Base-by-base conservation (phyloP, 2,329 filamentous ascomycete species). In the Fusarium ramigenum region DNA sequence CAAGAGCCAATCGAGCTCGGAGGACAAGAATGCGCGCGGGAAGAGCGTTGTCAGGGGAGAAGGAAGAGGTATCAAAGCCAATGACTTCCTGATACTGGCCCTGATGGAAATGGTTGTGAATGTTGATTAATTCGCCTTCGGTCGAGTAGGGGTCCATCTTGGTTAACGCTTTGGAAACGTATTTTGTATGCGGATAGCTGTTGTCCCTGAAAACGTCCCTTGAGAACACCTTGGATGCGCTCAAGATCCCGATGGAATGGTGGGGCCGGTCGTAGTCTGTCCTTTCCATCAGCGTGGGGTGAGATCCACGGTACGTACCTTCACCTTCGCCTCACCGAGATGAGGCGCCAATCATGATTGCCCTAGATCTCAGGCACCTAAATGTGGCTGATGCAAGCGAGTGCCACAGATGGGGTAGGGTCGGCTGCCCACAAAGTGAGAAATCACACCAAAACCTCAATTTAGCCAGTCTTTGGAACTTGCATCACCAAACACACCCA, bases 61-160 rank as follows among this genome's bases (percentile, higher is more conserved):
- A 92, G 67, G 91, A 87, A 10, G 92, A 91, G 47, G 91, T 92
- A 83, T 97, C 93, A 84, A 95, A 97, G 85, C 96, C 92, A 83
- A 97, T 83, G 73, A 97, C 95, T 80, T 92, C 88, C 80, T 93
- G 89, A 87, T 94, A 97, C 86, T 97, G 95, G 80, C 93, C 95
- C 82, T 92, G 90, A 82, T 92, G 88, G 84, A 92, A 93, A 83
- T 90, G 83, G 83, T 89, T 92, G 85, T 92, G 90, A 74, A 93
- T 88, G 84, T 91, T 92, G 81, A 93, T 88, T 77, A 93, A 84
- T 85, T 93, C 91, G 84, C 90, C 90, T 83, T 93, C 91, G 73
- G 90, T 87, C 53, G 90, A 92, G 82, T 91, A 93, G 75, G 90
- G 90, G 82, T 93, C 91, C 91, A 93, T 93, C 74, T 83, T 80